Evolutionary conservation across 768 basidiomycete species (phyloP).

Genomic region (Xanthoconium purpureum): DNA sequence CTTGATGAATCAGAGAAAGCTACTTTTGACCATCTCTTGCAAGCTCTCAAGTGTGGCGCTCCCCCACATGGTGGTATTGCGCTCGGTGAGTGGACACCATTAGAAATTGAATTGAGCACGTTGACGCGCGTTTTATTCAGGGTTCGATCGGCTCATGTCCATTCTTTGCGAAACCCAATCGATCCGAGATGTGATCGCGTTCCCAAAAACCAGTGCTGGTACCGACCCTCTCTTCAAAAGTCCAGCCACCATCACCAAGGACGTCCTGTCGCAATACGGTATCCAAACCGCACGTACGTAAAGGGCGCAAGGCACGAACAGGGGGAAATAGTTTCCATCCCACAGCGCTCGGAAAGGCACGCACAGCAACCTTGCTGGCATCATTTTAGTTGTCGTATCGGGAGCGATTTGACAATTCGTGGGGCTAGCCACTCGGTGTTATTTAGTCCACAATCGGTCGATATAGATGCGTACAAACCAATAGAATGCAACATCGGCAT

Average conservation of each 20-base stretch:
- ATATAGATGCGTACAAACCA: neutral
- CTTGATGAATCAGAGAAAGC: conserved; percentile 67
- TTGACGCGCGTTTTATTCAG: conserved; percentile 39
- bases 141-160: conserved; percentile 90
- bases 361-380: neutral
- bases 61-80: conserved; percentile 96
- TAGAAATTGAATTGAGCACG: conserved; percentile 2
- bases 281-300: conserved; percentile 37
- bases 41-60: conserved; percentile 85
- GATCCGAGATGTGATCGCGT: conserved; percentile 94
- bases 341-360: neutral
- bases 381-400: neutral
- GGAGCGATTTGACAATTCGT: neutral
- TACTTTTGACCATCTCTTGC: conserved; percentile 80
- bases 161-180: conserved; percentile 84
- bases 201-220: conserved; percentile 86
- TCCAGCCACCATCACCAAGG: conserved; percentile 57
- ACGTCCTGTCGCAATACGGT: conserved; percentile 62
- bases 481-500: neutral
- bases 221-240: conserved; percentile 87
- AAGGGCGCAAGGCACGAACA: conserved; percentile 1
- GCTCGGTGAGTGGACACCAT: conserved; percentile 53
- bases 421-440: conserved; percentile 1
- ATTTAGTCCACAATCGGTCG: neutral
- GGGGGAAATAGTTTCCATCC: neutral